Percentiles rank a stretch among this genome's conserved stretches.
phyloP scores from a whole-genome alignment of 1,139 yeast species.

The Kurtzmaniella quercitrusa region DNA sequence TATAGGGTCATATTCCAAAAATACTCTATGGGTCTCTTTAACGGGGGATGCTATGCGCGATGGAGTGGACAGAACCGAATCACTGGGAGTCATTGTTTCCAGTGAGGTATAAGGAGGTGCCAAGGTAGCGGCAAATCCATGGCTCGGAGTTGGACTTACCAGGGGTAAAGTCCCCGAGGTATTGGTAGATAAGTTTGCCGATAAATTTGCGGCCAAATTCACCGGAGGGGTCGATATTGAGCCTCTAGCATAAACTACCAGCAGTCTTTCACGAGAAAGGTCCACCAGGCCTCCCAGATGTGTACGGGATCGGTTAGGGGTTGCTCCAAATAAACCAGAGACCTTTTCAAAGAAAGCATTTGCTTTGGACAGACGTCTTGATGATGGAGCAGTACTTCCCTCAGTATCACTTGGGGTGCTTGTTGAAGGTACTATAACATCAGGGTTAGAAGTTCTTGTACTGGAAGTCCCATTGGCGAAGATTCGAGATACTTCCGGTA shows the following conservation, averaged over 20 bases:
- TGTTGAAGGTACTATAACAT: background rate
- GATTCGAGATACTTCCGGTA: background rate
- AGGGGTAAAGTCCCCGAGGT: too few species aligned
- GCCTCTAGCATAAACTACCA: constrained; percentile 7
- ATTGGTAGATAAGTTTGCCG: constrained; percentile 3
- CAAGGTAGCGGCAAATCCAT: too few species aligned
- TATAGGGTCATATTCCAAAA: constrained; percentile 84
- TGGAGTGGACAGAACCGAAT: background rate
- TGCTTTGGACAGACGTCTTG: constrained; percentile 4
- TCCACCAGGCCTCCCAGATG: constrained; percentile 7
- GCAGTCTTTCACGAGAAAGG: background rate
- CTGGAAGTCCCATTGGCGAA: background rate
- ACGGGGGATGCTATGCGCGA: constrained; percentile 30
- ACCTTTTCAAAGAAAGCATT: constrained; percentile 29
- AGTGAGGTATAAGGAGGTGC: constrained; percentile 1
- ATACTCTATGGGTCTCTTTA: constrained; percentile 79
- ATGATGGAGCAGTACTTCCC: background rate
- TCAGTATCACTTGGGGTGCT: constrained; percentile 13
- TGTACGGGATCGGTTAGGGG: constrained; percentile 14
- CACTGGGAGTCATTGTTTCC: constrained; percentile 2
- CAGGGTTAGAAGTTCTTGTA: background rate
- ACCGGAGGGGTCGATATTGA: constrained; percentile 9
- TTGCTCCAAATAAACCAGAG: constrained; percentile 24
- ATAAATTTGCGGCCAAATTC: constrained; percentile 5
- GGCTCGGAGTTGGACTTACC: too few species aligned